A percentile compares a stretch with the other conserved stretches of the same genome.
phyloP scores from a whole-genome alignment of 257 asterid species.

The Solanum pinnatisectum region DNA sequence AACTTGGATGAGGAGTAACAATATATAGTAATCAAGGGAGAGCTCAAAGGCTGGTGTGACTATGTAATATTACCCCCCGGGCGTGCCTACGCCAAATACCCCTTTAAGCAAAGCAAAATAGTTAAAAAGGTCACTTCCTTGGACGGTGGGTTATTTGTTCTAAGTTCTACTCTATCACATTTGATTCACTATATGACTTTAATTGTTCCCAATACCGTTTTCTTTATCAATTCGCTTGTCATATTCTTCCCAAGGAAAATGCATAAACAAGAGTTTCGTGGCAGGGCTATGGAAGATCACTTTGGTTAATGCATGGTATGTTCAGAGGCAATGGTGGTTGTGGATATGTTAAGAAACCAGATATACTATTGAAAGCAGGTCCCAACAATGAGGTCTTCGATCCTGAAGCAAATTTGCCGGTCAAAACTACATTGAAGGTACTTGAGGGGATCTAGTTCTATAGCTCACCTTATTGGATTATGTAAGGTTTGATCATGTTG shows the following conservation, averaged over 20 bases:
- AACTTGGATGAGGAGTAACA: neutral
- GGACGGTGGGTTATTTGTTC: neutral
- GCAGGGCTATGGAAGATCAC: slow-evolving; percentile 9
- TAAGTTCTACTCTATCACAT: neutral
- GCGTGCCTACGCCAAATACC: neutral
- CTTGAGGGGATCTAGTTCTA: too few relatives aligned
- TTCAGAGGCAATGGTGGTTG: slow-evolving; percentile 14
- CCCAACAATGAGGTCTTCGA: neutral
- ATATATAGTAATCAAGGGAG: neutral
- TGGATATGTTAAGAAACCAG: slow-evolving; percentile 11
- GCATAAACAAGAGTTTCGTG: neutral
- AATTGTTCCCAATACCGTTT: neutral
- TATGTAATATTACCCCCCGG: too few relatives aligned
- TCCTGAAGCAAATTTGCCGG: slow-evolving; percentile 1
- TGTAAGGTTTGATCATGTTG: neutral
- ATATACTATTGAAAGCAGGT: slow-evolving; percentile 15
- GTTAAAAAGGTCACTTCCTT: neutral
- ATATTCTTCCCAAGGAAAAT: neutral
- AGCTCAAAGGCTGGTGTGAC: neutral
- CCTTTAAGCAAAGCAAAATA: neutral
- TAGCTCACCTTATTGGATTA: neutral
- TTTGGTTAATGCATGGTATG: slow-evolving; percentile 15
- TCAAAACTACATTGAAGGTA: slow-evolving; percentile 2
- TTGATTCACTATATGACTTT: neutral
- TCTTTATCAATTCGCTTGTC: neutral